Base-by-base conservation (phyloP, 768 basidiomycete genomes). In the Lactarius pseudohatsudake region DNA sequence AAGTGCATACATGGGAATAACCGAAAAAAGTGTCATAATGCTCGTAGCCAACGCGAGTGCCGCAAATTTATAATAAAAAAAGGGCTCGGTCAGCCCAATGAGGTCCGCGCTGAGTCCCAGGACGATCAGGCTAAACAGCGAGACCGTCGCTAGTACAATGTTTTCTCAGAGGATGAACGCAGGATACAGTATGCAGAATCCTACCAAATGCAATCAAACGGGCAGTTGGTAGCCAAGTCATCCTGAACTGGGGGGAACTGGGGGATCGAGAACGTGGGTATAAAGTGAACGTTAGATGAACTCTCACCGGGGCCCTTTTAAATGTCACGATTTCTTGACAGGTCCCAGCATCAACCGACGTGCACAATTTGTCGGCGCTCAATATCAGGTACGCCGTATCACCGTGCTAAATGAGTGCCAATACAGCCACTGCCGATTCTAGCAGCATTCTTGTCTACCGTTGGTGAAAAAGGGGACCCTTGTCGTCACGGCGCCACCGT, bases 21-120 rank as follows among this genome's bases (percentile, higher is more conserved):
- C 45, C 0, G 77, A 74, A 10, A 77, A 2, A 32, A 77, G 8
- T n/a, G 77, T 75, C 57, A 79, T 60, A 32, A 59, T 45, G 6
- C 69, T 68, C 10, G 72, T 72, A 11, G 77, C 74, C 43, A 80
- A 15, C n/a, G 66, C 75, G 18, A 81, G 68, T 7, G 69, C 69
- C 57, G 68, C 64, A 47, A 73, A 81, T 10, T 22, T 63, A 38
- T 36, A 67, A 16, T 75, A 75, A 4, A 2, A 5, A 3, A 2
- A 0, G 10, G 63, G 59, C 11, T 62, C 55, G 5, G 74, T 71
- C 60, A 73, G 59, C 11, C 73, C 67, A 61, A 74, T 70, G 38
- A 79, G 55, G 60, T 72, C 53, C 16, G 73, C 79, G 6, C 72
- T 67, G 2, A 79, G 1, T 3, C 2, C 36, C 36, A 38, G 11